Percentiles rank a stretch among this genome's conserved stretches.
phyloP scores from a whole-genome alignment of 129 eudicot species.

The Pulicaria dysenterica region DNA sequence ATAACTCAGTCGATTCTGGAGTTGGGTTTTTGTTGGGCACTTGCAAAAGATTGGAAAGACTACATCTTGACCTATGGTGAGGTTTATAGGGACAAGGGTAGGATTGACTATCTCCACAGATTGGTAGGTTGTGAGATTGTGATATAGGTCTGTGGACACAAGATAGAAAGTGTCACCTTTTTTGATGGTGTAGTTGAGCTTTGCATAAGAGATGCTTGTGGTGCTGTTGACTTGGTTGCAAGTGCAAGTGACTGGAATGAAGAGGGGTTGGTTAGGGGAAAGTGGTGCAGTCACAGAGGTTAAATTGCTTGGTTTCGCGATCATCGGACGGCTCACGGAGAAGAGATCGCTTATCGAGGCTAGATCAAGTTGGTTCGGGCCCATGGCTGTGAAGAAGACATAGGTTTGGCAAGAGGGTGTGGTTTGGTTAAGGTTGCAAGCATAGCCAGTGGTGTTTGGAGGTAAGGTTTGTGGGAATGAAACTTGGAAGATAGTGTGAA shows the following conservation, averaged over 20 bases:
- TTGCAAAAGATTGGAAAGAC: conserved; percentile 82
- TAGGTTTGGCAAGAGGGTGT: conserved; percentile 64
- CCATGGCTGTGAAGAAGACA: conserved; percentile 58
- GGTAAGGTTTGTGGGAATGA: conserved; percentile 44
- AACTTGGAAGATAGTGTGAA: conserved; percentile 18
- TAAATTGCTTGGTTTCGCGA: conserved; percentile 75
- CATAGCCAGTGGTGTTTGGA: conserved; percentile 60
- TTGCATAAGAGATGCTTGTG: conserved; percentile 60
- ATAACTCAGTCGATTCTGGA: conserved; percentile 43
- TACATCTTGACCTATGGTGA: conserved; percentile 49
- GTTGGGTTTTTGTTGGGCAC: conserved; percentile 65
- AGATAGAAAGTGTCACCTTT: conserved; percentile 60
- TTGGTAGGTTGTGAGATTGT: conserved; percentile 76
- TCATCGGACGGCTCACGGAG: conserved; percentile 67
- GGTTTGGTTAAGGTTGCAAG: conserved; percentile 55
- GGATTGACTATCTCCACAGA: conserved; percentile 77
- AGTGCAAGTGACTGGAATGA: conserved; percentile 73
- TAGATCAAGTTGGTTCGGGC: conserved; percentile 61
- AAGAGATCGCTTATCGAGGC: conserved; percentile 78
- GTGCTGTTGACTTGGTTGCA: conserved; percentile 57
- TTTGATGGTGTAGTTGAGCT: conserved; percentile 51
- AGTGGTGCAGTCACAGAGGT: conserved; percentile 57
- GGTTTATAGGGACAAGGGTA: conserved; percentile 49
- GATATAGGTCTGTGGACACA: conserved; percentile 47
- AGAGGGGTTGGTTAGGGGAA: conserved; percentile 60